Base-by-base conservation (phyloP, 805 yeast genomes). In the Torulaspora franciscae region DNA sequence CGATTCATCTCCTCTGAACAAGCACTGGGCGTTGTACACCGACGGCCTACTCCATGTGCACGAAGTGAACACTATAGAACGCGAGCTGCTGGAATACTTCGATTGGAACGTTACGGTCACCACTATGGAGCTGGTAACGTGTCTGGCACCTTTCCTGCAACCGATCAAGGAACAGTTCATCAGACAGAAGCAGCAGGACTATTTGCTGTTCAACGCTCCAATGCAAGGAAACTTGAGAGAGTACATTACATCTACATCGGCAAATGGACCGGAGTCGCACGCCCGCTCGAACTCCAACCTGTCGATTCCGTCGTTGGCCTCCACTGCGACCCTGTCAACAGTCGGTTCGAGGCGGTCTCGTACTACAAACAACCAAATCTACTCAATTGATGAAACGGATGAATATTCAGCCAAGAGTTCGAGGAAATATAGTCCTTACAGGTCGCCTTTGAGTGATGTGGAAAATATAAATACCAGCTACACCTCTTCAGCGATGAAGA, bases 21-120 rank as follows among this genome's bases (percentile, higher is more conserved):
- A 85, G 68, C 97, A 93, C 70, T 91, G 99, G 99, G 83, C 95
- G 4, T 75, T 79, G 48, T 90, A 91, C 71, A 90, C 98, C 3
- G 82, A 83, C 61, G 97, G 97, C 0, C 72, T 93, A 34, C 75
- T 91, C 48, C 62, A 81, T 7, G 69, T 85, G 30, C 73, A 73
- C 17, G 98, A 91, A 59, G 88, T 93, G 43, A 93, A 91, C 66
- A 80, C 89, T 52, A 85, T 95, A 58, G 99, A 91, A 68, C 75
- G 90, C 54, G 98, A 91, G 68, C 71, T 93, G 57, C 78, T 91
- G 39, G 78, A 76, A 40, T 79, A 87, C 50, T 75, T 91, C 46
- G 83, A 87, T 56, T 91, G 98, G 98, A 81, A 87, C 57, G 72
- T 93, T 38, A 72, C 77, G 22, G 80, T 93, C 40, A 68, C 78